These are phyloP conservation scores for Cyanodermella asteris DNA, from an alignment of 2,329 filamentous ascomycete species.

Conservation along the genomic window DNA sequence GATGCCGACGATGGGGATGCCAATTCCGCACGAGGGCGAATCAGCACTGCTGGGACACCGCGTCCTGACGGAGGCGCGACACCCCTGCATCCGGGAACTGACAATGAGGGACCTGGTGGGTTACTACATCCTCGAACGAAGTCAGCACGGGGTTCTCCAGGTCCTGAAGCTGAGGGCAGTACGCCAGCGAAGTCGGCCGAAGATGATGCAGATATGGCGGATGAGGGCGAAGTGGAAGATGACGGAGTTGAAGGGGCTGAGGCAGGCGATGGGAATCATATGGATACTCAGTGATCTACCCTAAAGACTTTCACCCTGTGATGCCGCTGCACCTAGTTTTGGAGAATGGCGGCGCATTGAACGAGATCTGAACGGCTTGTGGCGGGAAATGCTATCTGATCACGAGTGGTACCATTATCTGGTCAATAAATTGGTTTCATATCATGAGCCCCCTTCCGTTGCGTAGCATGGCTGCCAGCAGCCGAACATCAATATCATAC, in stretches of 20 bases:
- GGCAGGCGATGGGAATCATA: conserved; percentile 31
- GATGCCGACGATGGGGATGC: conserved; percentile 33
- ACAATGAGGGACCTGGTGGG: conserved; percentile 3
- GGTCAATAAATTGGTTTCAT: too few relatives aligned
- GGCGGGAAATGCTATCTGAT: not conserved
- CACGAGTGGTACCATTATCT: too few relatives aligned
- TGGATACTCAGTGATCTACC: conserved; percentile 36
- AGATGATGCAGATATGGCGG: conserved; percentile 25
- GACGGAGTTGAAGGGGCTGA: conserved; percentile 24
- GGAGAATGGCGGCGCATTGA: too few relatives aligned
- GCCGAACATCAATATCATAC: not conserved
- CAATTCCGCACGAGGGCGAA: conserved; percentile 27
- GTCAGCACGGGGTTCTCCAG: conserved; percentile 8
- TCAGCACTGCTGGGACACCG: conserved; percentile 27
- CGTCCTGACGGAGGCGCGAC: conserved; percentile 20
- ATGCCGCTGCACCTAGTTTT: too few relatives aligned
- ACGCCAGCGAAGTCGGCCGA: conserved; percentile 28
- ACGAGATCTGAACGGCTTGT: too few relatives aligned
- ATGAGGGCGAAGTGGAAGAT: conserved; percentile 23
- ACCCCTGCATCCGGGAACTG: conserved; percentile 10
- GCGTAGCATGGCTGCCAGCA: too few relatives aligned
- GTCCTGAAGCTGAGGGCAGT: conserved; percentile 13
- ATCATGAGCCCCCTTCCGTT: too few relatives aligned
- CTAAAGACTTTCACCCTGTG: too few relatives aligned
- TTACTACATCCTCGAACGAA: conserved; percentile 3